Evolutionary conservation across 1,139 yeast species (phyloP).

Genomic region (Pneumocystis wakefieldiae): DNA sequence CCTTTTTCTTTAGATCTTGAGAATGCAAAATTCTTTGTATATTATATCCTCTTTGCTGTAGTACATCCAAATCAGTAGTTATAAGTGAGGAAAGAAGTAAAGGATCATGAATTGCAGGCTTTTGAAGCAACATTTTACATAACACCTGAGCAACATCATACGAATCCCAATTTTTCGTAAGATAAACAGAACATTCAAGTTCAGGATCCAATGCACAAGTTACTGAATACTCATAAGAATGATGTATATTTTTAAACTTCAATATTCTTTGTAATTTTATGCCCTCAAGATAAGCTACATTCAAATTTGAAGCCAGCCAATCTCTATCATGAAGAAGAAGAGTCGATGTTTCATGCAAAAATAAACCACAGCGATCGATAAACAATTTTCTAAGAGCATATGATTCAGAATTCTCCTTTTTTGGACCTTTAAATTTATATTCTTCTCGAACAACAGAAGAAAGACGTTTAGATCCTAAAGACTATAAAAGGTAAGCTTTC

Average conservation of each 20-base stretch:
- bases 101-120: slow-evolving; percentile 28
- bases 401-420: slow-evolving; percentile 10
- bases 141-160: slow-evolving; percentile 27
- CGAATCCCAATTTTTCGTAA: slow-evolving; percentile 22
- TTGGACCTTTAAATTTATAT: slow-evolving; percentile 11
- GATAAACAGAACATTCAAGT: slow-evolving; percentile 9
- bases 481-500: not conserved
- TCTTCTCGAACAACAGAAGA: slow-evolving; percentile 15
- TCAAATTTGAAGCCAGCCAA: slow-evolving; percentile 2
- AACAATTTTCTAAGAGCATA: slow-evolving; percentile 17
- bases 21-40: slow-evolving; percentile 23
- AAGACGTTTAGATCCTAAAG: slow-evolving; percentile 14
- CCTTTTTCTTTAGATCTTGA: slow-evolving; percentile 16
- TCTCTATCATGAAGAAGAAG: slow-evolving; percentile 1
- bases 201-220: slow-evolving; percentile 12
- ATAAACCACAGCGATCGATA: slow-evolving; percentile 23
- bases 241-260: slow-evolving; percentile 3
- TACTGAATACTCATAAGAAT: slow-evolving; percentile 6
- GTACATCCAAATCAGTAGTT: slow-evolving; percentile 20
- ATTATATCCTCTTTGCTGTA: slow-evolving; percentile 28
- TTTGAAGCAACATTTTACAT: slow-evolving; percentile 19
- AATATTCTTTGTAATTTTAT: slow-evolving; percentile 8
- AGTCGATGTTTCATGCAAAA: slow-evolving; percentile 18
- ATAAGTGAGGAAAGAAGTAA: slow-evolving; percentile 27
- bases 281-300: slow-evolving; percentile 3